Base-by-base conservation (phyloP, 1,139 yeast genomes). In the Candida neerlandica region DNA sequence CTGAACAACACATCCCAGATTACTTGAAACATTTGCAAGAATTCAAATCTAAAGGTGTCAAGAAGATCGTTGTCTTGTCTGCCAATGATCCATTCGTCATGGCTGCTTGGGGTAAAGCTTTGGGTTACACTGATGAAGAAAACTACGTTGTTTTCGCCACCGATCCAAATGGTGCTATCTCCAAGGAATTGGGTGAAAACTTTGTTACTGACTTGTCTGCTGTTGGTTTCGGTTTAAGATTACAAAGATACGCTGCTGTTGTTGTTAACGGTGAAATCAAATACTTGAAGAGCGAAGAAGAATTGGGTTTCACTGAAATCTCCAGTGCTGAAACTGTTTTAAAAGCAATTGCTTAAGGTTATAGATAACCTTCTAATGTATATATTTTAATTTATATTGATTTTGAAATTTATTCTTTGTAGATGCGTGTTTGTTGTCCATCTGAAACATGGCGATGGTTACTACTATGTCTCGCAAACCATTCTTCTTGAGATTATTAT, bases 61-160 rank as follows among this genome's bases (percentile, higher is more conserved):
- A 85, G 64, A 82, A 81, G 61, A 75, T 91, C 47, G 74, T 89
- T 51, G 86, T 90, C 30, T 65, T 89, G 52, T 80, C 95, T 47
- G 87, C 89, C 52, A 91, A 90, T 69, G 90, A 88, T 60, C 89
- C 97, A 29, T 89, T 89, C 64, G 95, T 90, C 50, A 74, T 76
- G 66, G 72, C 81, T 55, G 95, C 95, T 37, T 89, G 96, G 95
- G 92, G 88, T 55, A 87, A 86, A 70, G 82, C 84, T 16, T 73
- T 88, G 50, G 83, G 84, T 39, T 73, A 69, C 60, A 71, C 70
- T 55, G 82, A 73, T 56, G 78, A 73, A 55, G 73, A 58, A 63
- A 78, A 69, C 52, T 70, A 60, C 52, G 66, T 86, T 51, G 77
- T 84, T 59, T 89, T 89, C 65, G 96, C 85, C 46, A 75, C 86